Evolutionary conservation across 176 grass and related monocot species (phyloP).

Genomic region (Neostapfia colusana): DNA sequence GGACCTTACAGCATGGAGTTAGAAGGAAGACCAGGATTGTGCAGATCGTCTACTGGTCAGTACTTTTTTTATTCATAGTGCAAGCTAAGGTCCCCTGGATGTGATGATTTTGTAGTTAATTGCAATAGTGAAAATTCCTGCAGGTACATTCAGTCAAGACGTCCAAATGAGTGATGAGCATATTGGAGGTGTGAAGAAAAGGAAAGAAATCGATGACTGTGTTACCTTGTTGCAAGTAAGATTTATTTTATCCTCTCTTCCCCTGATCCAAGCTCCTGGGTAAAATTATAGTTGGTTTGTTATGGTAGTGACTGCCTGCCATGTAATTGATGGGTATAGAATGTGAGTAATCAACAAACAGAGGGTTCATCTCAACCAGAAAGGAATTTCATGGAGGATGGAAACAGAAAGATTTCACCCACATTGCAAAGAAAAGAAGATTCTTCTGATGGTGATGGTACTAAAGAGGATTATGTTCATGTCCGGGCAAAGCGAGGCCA

Average conservation of each 20-base stretch:
- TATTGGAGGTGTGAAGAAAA: conserved; percentile 59
- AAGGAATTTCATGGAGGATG: conserved; percentile 46
- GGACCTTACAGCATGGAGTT: conserved; percentile 50
- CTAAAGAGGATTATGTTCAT: conserved; percentile 92
- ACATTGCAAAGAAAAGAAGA: conserved; percentile 54
- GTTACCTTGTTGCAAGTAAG: conserved; percentile 45
- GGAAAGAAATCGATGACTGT: conserved; percentile 44
- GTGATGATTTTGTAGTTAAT: conserved; percentile 25
- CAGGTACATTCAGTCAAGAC: conserved; percentile 59
- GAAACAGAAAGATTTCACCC: conserved; percentile 42
- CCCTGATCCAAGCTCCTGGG: background rate
- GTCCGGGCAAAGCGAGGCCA: conserved; percentile 87
- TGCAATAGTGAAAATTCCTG: background rate
- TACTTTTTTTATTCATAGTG: conserved; percentile 10
- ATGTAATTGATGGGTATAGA: conserved; percentile 35
- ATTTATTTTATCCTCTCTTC: background rate
- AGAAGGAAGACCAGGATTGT: conserved; percentile 43
- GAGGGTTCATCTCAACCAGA: conserved; percentile 51
- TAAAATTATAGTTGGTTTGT: conserved; percentile 14
- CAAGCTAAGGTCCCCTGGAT: background rate
- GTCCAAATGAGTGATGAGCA: conserved; percentile 52
- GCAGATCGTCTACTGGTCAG: conserved; percentile 50
- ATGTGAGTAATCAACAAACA: conserved; percentile 51
- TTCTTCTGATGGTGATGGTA: conserved; percentile 55
- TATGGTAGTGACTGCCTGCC: conserved; percentile 14